A percentile compares a stretch with the other conserved stretches of the same genome.
phyloP scores from a whole-genome alignment of 352 stramenopile genomes.

The Globisporangium cylindrosporum region DNA sequence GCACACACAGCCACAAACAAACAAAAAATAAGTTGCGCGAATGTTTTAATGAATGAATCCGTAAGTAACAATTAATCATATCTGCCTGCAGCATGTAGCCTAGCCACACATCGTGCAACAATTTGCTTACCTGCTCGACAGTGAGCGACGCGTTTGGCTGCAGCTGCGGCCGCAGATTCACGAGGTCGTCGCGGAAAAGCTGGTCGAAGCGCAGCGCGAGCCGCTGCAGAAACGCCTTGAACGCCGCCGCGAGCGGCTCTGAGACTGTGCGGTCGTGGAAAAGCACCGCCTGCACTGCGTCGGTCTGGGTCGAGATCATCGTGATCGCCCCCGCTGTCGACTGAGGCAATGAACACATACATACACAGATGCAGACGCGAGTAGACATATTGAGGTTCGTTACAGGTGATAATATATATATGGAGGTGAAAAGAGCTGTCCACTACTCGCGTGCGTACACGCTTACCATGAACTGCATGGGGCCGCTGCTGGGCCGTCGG shows the following conservation, averaged over 20 bases:
- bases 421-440: no score
- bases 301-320: slow-evolving; percentile 71
- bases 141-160: slow-evolving; percentile 36
- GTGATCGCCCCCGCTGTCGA: slow-evolving; percentile 45
- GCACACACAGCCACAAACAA: slow-evolving; percentile 2
- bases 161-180: slow-evolving; percentile 39
- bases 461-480: slow-evolving; percentile 23
- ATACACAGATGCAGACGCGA: not conserved
- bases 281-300: slow-evolving; percentile 60
- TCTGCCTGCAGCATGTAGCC: not conserved
- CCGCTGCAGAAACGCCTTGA: slow-evolving; percentile 59
- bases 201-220: slow-evolving; percentile 49
- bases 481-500: slow-evolving; percentile 14
- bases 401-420: not conserved
- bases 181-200: slow-evolving; percentile 41
- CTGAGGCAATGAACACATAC: slow-evolving; percentile 14
- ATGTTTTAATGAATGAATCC: not conserved
- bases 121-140: slow-evolving; percentile 21
- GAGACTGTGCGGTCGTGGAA: slow-evolving; percentile 71
- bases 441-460: not conserved
- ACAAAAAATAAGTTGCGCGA: not conserved
- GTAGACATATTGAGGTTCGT: no score
- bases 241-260: slow-evolving; percentile 36
- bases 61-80: not conserved
- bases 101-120: not conserved